Base-by-base conservation (phyloP, 805 yeast species). In the Starmerella stigmatis region DNA sequence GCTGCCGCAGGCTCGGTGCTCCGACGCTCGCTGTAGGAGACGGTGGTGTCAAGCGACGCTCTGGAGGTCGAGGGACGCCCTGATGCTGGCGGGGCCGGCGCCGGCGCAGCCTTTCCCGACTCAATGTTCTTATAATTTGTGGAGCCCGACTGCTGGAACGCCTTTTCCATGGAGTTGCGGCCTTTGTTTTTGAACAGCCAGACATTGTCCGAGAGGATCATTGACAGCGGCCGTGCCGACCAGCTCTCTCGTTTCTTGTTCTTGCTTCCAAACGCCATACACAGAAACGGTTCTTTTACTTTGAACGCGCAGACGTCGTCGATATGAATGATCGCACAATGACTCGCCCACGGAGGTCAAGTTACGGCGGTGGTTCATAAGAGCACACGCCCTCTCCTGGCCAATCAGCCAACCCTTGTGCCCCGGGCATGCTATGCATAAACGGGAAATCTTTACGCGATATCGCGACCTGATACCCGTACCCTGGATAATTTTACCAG, bases 201-300 rank as follows among this genome's bases (percentile, higher is more conserved):
- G 11, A 52, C 49, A 20, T 50, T 46, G 29, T 53, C 57, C 15
- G 54, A 46, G 11, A 53, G 37, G 2, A 50, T 42, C 47, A 43
- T 47, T 11, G 55, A 49, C 6, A 53, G 47, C 8, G 54, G 53
- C 16, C 55, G 46, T 22, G 53, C 32, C 11, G 54, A 46, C 50
- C 52, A 38, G 43, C 49, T 45, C 40, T 48, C 50, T 6, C 53
- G 49, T 26, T 48, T 47, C 17, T 26, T 43, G 44, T 41, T 50
- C 37, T 42, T 41, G 21, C 35, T 23, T 10, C 51, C 51, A 28
- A 46, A 48, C 10, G 46, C 52, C 56, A 52, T 52, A 7, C 3
- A 15, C 15, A 7, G 16, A 30, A 28, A n/a, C n/a, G n/a, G n/a
- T n/a, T n/a, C n/a, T n/a, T n/a, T n/a, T n/a, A n/a, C n/a, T n/a